Evolutionary conservation across 164 flowering plant genomes (phyloP).

Genomic region (Annona cherimola): DNA sequence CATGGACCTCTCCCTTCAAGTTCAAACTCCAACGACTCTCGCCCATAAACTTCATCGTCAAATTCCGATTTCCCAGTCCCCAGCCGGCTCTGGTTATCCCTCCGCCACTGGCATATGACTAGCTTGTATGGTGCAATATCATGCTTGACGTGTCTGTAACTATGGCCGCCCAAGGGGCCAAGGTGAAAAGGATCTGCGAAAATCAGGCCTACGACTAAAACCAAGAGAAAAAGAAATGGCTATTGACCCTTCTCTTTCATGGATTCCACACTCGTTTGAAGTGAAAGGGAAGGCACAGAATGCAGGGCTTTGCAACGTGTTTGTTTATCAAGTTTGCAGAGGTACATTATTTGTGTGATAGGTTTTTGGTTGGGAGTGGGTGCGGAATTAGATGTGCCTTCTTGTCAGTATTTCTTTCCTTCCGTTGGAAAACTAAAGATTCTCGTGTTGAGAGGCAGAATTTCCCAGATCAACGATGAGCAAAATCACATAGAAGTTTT

Average conservation of each 20-base stretch:
- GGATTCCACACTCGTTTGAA: background rate
- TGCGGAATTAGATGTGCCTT: constrained; percentile 16
- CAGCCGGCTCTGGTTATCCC: constrained; percentile 66
- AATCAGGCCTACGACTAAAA: constrained; percentile 44
- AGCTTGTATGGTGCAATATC: constrained; percentile 65
- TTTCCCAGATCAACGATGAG: too few species aligned
- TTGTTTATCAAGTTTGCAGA: background rate
- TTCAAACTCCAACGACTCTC: constrained; percentile 87
- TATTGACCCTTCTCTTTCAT: constrained; percentile 46
- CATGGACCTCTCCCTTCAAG: constrained; percentile 76
- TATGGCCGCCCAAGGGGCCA: constrained; percentile 71
- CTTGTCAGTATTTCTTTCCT: constrained; percentile 12
- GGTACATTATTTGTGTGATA: background rate
- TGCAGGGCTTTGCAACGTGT: background rate
- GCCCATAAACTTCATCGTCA: constrained; percentile 74
- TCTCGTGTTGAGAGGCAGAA: too few species aligned
- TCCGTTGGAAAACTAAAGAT: background rate
- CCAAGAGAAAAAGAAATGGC: constrained; percentile 38
- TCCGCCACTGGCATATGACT: constrained; percentile 83
- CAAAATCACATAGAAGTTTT: too few species aligned
- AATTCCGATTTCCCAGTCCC: constrained; percentile 67
- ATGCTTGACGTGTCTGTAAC: constrained; percentile 75
- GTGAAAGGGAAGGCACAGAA: background rate
- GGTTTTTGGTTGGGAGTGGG: constrained; percentile 15
- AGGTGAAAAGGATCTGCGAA: constrained; percentile 69